A percentile compares a stretch with the other conserved stretches of the same genome.
These are phyloP conservation scores for Harrya chromipes DNA, from an alignment of 768 basidiomycete species.

Conservation along the genomic window DNA sequence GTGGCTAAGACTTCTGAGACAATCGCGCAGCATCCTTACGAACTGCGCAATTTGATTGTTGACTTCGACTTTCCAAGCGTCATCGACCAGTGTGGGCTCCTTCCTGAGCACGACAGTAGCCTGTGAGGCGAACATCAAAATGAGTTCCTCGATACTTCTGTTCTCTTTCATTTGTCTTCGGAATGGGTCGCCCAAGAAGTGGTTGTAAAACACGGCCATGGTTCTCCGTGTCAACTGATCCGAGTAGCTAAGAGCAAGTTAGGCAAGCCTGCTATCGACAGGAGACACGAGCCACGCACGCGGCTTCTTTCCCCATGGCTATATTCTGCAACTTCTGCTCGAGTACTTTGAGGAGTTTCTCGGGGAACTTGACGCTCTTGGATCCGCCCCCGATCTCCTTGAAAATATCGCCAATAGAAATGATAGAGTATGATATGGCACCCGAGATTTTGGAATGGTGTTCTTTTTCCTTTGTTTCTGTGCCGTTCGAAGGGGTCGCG, in stretches of 20 bases:
- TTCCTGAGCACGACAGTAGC: conserved; percentile 87
- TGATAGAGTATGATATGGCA: conserved; percentile 54
- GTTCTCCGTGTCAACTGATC: conserved; percentile 88
- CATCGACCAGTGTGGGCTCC: conserved; percentile 76
- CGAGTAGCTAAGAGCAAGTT: conserved; percentile 56
- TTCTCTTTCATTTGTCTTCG: conserved; percentile 92
- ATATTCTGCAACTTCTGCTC: conserved; percentile 89
- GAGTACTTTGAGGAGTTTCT: conserved; percentile 87
- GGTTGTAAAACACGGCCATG: conserved; percentile 90
- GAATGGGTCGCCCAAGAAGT: conserved; percentile 82
- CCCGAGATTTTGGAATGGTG: conserved; percentile 63
- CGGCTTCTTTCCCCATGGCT: conserved; percentile 88
- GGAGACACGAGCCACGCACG: conserved; percentile 49
- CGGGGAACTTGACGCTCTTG: conserved; percentile 89
- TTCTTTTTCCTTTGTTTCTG: conserved; percentile 55
- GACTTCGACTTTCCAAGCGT: conserved; percentile 90
- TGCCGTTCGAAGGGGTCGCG: conserved; percentile 27
- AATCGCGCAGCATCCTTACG: conserved; percentile 81
- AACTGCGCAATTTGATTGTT: conserved; percentile 92
- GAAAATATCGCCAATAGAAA: conserved; percentile 74
- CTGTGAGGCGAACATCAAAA: conserved; percentile 92
- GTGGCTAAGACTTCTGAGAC: conserved; percentile 65
- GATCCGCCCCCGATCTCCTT: conserved; percentile 74
- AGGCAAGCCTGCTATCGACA: conserved; percentile 5
- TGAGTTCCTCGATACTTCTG: conserved; percentile 95